Evolutionary conservation across 768 basidiomycete species (phyloP), one percentile per base, ranked within the genome.

Genomic region (Suillus occidentalis): DNA sequence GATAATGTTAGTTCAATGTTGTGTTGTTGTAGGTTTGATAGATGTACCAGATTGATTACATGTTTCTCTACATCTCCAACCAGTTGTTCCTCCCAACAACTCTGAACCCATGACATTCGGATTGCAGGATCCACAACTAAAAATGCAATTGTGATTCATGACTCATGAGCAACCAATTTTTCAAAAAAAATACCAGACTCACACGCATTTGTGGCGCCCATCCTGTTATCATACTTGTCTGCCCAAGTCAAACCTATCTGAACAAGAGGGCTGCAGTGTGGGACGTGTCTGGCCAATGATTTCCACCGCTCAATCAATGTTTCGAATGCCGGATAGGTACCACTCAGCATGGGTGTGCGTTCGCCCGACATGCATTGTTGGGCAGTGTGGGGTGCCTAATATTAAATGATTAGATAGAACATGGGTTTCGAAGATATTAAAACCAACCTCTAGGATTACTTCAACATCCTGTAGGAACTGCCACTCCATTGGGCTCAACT

Each of bases 371-470:
- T 64, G 47, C 12, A 34, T 22, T 64, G 58, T n/a, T 60, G 57
- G 37, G 28, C 59, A 40, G 28, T 3, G 0, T 58, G 22, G 13
- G 58, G 59, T 6, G 37, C 63, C 63, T 64, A 58, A 9, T 36
- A 58, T 58, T 20, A 9, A n/a, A 31, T 12, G 22, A 28, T 63
- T 20, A 63, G 28, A 63, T 52, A 18, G 22, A 37, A 6, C 14
- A 31, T 18, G 25, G 25, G 28, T 34, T 43, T 60, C 20, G 6
- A 43, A 39, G 43, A 47, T 43, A 34, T 16, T 10, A 50, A 61
- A 34, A 61, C 37, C 47, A 28, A 64, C 63, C 57, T 59, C 57
- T 34, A 64, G 63, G 20, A 64, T 58, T 42, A 59, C n/a, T 40
- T 64, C 39, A 0, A 64, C 2, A 47, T 64, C 63, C 56, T 45